Evolutionary conservation across 345 rosid species (phyloP).

Genomic region (Acer yangbiense): DNA sequence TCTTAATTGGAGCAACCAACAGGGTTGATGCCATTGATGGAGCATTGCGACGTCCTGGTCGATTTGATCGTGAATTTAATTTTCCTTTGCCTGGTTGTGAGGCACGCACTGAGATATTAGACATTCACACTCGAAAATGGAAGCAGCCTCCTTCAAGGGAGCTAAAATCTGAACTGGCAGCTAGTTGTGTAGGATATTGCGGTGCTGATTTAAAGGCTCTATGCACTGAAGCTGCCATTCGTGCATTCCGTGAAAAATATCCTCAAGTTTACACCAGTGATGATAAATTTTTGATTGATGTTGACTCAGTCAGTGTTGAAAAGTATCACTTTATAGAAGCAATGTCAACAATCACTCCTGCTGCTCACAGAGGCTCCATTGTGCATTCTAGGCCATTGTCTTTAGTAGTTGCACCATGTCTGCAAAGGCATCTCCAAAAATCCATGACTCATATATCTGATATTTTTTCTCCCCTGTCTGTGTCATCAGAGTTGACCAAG

Average conservation of each 20-base stretch:
- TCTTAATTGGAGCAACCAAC: constrained; percentile 99
- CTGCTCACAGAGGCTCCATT: constrained; percentile 96
- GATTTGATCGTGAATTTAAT: constrained; percentile 97
- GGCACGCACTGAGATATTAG: constrained; percentile 95
- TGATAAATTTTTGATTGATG: constrained; percentile 94
- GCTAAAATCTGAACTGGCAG: constrained; percentile 86
- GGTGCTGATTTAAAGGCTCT: constrained; percentile 98
- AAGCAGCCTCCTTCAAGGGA: constrained; percentile 87
- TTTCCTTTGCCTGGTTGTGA: constrained; percentile 98
- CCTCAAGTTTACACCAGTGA: constrained; percentile 99
- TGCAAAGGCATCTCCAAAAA: constrained; percentile 76
- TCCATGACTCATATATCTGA: constrained; percentile 72
- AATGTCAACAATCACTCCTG: constrained; percentile 96
- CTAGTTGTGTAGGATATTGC: constrained; percentile 98
- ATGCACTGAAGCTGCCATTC: constrained; percentile 99
- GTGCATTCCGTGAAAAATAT: constrained; percentile 96
- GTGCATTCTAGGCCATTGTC: constrained; percentile 97
- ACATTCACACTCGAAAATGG: constrained; percentile 99
- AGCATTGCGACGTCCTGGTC: constrained; percentile 98
- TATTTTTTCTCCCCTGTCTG: constrained; percentile 71
- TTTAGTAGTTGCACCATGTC: constrained; percentile 88
- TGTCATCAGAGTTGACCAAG: constrained; percentile 76
- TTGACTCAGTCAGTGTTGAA: constrained; percentile 83
- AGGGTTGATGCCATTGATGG: constrained; percentile 99
- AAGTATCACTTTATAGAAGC: constrained; percentile 92